Conservation (phyloP, 805 yeast species). For the Yarrowia keelungensis region DNA sequence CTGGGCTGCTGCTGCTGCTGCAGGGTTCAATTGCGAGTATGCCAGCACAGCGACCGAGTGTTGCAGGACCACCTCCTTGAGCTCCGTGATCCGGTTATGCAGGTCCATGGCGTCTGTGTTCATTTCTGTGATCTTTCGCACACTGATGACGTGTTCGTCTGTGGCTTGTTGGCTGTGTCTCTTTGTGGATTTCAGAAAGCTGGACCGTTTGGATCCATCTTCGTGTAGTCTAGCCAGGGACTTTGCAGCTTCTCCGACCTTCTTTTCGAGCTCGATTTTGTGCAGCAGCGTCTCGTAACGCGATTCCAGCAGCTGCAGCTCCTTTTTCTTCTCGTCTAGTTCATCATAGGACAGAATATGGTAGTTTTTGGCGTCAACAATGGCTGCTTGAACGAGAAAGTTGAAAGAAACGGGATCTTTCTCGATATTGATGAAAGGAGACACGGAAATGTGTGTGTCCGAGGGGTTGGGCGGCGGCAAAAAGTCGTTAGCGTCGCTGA, state of each 20-base stretch:
- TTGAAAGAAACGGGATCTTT: slow-evolving; percentile 44
- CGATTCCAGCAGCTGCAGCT: slow-evolving; percentile 40
- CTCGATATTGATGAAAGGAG: slow-evolving; percentile 44
- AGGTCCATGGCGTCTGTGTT: slow-evolving; percentile 32
- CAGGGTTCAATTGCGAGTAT: slow-evolving; percentile 29
- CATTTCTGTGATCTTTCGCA: slow-evolving; percentile 23
- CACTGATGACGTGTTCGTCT: slow-evolving; percentile 41
- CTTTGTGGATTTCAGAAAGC: slow-evolving; percentile 40
- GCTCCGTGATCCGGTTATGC: slow-evolving; percentile 10
- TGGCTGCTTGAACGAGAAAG: slow-evolving; percentile 46
- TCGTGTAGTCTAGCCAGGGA: slow-evolving; percentile 43
- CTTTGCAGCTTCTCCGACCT: slow-evolving; percentile 46
- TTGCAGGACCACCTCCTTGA: slow-evolving; percentile 6
- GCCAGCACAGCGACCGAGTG: slow-evolving; percentile 40
- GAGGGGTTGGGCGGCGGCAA: slow-evolving; percentile 24
- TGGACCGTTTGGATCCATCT: slow-evolving; percentile 4
- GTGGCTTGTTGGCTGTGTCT: slow-evolving; percentile 44
- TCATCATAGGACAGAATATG: slow-evolving; percentile 45
- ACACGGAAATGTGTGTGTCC: slow-evolving; percentile 42
- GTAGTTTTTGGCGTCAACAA: slow-evolving; percentile 45
- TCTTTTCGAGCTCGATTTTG: slow-evolving; percentile 44
- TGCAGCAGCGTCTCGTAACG: slow-evolving; percentile 42
- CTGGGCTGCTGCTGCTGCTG: slow-evolving; percentile 29
- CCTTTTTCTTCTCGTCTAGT: slow-evolving; percentile 43
- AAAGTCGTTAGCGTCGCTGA: slow-evolving; percentile 19